Evolutionary conservation across 306 rosid genomes (phyloP).

Genomic region (Pyrus pyrifolia): DNA sequence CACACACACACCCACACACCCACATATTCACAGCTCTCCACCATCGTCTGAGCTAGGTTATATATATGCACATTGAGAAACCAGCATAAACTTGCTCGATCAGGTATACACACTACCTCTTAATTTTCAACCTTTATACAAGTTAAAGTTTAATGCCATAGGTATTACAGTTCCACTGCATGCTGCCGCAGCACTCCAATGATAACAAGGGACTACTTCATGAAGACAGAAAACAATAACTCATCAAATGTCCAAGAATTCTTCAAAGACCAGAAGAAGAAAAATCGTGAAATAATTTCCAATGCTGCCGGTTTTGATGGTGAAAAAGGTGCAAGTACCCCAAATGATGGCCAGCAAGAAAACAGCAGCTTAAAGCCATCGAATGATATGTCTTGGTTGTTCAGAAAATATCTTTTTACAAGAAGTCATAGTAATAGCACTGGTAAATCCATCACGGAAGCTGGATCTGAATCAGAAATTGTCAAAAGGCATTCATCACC

Average conservation of each 20-base stretch:
- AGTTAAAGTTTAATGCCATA: too few species aligned
- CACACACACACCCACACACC: not conserved
- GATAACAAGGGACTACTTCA: not conserved
- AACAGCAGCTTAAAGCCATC: not conserved
- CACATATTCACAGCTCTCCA: not conserved
- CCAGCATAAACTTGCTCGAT: too few species aligned
- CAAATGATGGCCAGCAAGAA: too few species aligned
- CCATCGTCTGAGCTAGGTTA: not conserved
- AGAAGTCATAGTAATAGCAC: conserved; percentile 7
- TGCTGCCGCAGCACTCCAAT: not conserved
- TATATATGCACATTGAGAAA: not conserved
- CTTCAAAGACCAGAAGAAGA: not conserved
- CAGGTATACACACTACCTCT: too few species aligned
- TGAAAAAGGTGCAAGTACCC: too few species aligned
- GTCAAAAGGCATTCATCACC: not conserved
- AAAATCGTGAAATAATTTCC: not conserved
- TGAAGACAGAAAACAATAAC: not conserved
- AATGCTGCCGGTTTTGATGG: not conserved
- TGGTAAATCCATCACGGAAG: not conserved
- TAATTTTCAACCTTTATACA: too few species aligned
- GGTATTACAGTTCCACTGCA: too few species aligned
- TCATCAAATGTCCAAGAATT: too few species aligned
- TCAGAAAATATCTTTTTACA: conserved; percentile 20
- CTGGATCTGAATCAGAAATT: not conserved
- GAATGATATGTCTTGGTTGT: conserved; percentile 18